Base-by-base conservation (phyloP, 2,329 filamentous ascomycete species). In the Cladosporium oxysporum region DNA sequence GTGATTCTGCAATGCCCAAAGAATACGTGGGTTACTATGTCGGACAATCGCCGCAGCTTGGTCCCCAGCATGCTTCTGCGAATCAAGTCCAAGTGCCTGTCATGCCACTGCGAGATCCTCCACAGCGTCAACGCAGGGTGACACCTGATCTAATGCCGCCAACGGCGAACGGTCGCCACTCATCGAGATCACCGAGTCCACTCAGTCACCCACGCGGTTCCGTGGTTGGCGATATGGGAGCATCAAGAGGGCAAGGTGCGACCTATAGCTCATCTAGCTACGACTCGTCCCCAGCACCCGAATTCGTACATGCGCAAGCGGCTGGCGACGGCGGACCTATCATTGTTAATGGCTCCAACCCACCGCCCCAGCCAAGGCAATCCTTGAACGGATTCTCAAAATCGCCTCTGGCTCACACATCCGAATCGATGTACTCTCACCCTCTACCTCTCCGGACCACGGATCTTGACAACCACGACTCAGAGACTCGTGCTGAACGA, bases 21-120 rank as follows among this genome's bases (percentile, higher is more conserved):
- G 82, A 84, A 66, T 84, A 83, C 69, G 76, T 83, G 14, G 82
- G 82, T 3, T 84, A 84, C 70, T 82, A 80, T 65, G 75, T 83
- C 53, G 78, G 77, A 12, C 80, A 83, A 29, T 80, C 82, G 55
- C 75, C 78, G 11, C 75, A 77, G 66, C 73, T 78, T 58, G 72
- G 76, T 18, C 76, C 76, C 26, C 75, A 76, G 57, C 75, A 72
- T 63, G 68, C 72, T 21, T 62, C 66, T 37, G 62, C 66, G 8
- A 66, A 65, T 21, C 73, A 76, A 47, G 76, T 79, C 58, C 74
- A 75, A 57, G 70, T 74, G 33, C 78, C 76, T 8, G 66, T 70
- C 31, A 74, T 81, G 71, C 64, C 64, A 18, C 73, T 77, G 26
- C 66, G 72, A 47, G 73, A 77, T 66, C 79, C 82, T 26, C 72